A percentile compares a stretch with the other conserved stretches of the same genome.
phyloP scores from a whole-genome alignment of 2,329 filamentous ascomycete genomes.

The Phialophora chinensis region DNA sequence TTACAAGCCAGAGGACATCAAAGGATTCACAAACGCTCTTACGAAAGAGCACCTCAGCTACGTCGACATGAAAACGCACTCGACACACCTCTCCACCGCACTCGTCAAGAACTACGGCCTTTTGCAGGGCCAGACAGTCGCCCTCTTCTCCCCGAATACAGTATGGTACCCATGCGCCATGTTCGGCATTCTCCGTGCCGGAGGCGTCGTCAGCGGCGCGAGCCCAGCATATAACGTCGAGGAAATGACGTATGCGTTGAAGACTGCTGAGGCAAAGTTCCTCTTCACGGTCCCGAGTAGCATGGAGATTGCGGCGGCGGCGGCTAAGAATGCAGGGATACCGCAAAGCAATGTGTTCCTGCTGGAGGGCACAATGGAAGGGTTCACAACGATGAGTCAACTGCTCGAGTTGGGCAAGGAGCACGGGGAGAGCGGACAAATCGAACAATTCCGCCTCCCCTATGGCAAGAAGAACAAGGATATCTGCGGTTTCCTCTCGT shows the following conservation, averaged over 20 bases:
- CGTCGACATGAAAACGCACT: slow-evolving; percentile 62
- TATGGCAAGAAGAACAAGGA: slow-evolving; percentile 62
- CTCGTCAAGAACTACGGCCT: slow-evolving; percentile 63
- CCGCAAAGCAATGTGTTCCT: slow-evolving; percentile 60
- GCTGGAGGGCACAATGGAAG: slow-evolving; percentile 60
- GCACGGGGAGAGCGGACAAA: slow-evolving; percentile 52
- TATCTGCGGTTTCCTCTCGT: slow-evolving; percentile 57
- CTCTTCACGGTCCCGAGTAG: slow-evolving; percentile 34
- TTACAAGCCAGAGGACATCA: slow-evolving; percentile 49
- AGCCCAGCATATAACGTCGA: slow-evolving; percentile 70
- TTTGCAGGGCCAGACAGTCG: slow-evolving; percentile 61
- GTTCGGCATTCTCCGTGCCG: slow-evolving; percentile 60
- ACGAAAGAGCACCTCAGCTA: slow-evolving; percentile 66
- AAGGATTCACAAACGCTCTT: slow-evolving; percentile 63
- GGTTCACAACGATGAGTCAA: slow-evolving; percentile 53
- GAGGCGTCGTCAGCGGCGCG: slow-evolving; percentile 66
- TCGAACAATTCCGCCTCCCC: slow-evolving; percentile 57
- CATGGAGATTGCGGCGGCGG: slow-evolving; percentile 61
- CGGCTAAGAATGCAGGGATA: slow-evolving; percentile 62
- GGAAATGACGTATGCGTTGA: slow-evolving; percentile 70
- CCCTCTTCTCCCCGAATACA: slow-evolving; percentile 68
- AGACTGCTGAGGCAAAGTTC: slow-evolving; percentile 60
- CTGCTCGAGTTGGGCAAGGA: slow-evolving; percentile 44
- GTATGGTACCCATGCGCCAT: slow-evolving; percentile 72
- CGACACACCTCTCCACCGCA: slow-evolving; percentile 66